phyloP scores from a whole-genome alignment of 2,329 filamentous ascomycete genomes.

The Hypocreales sp. region DNA sequence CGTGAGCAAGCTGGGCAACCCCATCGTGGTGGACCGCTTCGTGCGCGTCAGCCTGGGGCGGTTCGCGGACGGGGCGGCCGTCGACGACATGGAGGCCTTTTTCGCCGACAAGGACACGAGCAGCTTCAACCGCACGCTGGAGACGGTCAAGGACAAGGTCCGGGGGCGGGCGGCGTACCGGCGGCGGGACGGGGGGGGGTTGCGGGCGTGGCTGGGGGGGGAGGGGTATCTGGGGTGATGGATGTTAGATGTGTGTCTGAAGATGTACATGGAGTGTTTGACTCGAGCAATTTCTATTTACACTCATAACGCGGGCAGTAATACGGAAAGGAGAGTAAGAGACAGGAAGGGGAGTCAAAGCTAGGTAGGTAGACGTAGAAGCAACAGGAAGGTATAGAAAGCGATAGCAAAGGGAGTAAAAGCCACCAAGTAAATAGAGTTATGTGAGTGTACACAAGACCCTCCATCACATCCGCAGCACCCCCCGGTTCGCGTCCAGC shows the following conservation, averaged over 20 bases:
- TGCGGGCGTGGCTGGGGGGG: slow-evolving; percentile 64
- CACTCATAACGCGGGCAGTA: not conserved
- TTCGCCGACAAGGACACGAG: slow-evolving; percentile 77
- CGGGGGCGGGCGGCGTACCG: slow-evolving; percentile 71
- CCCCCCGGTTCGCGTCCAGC: slow-evolving; percentile 10
- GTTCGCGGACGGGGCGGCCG: slow-evolving; percentile 55
- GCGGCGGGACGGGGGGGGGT: slow-evolving; percentile 53
- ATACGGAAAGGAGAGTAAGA: not conserved
- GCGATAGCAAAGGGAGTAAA: not conserved
- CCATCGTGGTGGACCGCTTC: slow-evolving; percentile 81
- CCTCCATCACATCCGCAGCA: slow-evolving; percentile 9
- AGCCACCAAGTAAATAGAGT: too few species aligned
- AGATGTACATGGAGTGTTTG: too few species aligned
- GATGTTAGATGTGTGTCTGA: not conserved
- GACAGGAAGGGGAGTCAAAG: not conserved
- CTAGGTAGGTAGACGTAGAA: not conserved
- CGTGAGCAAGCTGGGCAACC: slow-evolving; percentile 59
- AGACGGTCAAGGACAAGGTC: slow-evolving; percentile 76
- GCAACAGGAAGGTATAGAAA: not conserved
- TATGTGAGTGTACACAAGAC: not conserved
- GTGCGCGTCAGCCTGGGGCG: slow-evolving; percentile 62
- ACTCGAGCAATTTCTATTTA: too few species aligned
- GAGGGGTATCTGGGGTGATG: slow-evolving; percentile 25
- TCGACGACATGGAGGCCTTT: slow-evolving; percentile 68
- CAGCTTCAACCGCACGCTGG: slow-evolving; percentile 73